Conservation (phyloP, 116 monocot species). For the Trichopus zeylanicus region DNA sequence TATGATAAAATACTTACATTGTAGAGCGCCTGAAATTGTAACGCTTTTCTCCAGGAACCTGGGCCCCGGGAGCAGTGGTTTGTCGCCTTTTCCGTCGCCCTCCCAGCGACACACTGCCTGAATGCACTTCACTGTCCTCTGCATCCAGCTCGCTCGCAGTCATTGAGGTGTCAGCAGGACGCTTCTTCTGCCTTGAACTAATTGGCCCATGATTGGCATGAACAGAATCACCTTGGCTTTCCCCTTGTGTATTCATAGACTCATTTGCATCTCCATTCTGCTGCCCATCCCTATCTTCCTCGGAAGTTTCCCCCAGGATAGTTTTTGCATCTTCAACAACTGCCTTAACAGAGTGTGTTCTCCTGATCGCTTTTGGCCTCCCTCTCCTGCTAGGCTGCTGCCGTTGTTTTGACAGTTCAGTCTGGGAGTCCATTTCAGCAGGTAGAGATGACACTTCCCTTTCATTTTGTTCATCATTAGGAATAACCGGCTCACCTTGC, state of each 20-base stretch:
- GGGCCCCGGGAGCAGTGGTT: constrained; percentile 13
- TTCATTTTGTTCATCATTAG: constrained; percentile 23
- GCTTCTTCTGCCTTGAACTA: constrained; percentile 49
- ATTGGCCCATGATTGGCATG: constrained; percentile 16
- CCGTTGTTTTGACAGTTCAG: constrained; percentile 19
- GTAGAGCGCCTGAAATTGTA: constrained; percentile 83
- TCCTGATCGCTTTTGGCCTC: constrained; percentile 25
- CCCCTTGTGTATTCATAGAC: constrained; percentile 22
- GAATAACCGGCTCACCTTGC: constrained; percentile 1
- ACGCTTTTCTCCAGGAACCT: constrained; percentile 48
- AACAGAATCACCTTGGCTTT: constrained; percentile 42
- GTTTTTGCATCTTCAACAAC: constrained; percentile 76
- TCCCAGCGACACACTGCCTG: constrained; percentile 69
- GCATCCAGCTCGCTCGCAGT: constrained; percentile 31
- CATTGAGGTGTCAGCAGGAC: constrained; percentile 25
- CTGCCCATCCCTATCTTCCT: constrained; percentile 18
- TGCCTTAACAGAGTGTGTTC: constrained; percentile 56
- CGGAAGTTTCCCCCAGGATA: constrained; percentile 40
- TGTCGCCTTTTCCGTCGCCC: constrained; percentile 66
- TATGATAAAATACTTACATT: constrained; percentile 39
- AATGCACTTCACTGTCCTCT: constrained; percentile 59
- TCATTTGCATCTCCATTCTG: constrained; percentile 16
- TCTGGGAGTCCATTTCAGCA: constrained; percentile 12
- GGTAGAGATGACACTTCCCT: constrained; percentile 29
- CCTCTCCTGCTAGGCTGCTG: constrained; percentile 14